Conservation (phyloP, 306 rosid genomes). For the Lupinus albus region DNA sequence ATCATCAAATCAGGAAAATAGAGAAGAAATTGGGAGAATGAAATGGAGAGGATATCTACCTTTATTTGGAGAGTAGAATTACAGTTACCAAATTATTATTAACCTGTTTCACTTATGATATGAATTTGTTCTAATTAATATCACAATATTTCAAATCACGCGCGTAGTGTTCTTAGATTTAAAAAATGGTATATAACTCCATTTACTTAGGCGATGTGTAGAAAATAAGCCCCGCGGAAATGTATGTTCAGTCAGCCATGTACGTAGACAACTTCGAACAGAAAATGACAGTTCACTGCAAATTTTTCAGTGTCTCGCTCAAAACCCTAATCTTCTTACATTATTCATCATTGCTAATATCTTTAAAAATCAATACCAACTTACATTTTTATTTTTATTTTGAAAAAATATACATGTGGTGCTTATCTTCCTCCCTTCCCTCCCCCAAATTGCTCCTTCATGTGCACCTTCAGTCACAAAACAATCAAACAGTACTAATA, state of each 20-base stretch:
- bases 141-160: too few relatives aligned
- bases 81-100: too few relatives aligned
- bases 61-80: too few relatives aligned
- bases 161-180: slow-evolving; percentile 36
- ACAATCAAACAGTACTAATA: slow-evolving; percentile 33
- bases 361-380: slow-evolving; percentile 28
- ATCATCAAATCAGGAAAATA: too few relatives aligned
- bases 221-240: slow-evolving; percentile 78
- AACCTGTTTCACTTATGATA: too few relatives aligned
- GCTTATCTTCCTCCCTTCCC: slow-evolving; percentile 25
- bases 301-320: slow-evolving; percentile 54
- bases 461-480: slow-evolving; percentile 42
- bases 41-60: too few relatives aligned
- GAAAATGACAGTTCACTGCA: slow-evolving; percentile 98
- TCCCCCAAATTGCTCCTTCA: slow-evolving; percentile 35
- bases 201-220: slow-evolving; percentile 30
- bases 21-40: too few relatives aligned
- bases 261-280: slow-evolving; percentile 51
- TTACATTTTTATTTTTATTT: slow-evolving; percentile 27
- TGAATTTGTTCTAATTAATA: too few relatives aligned
- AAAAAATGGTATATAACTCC: slow-evolving; percentile 34
- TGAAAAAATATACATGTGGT: slow-evolving; percentile 37
- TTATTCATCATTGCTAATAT: slow-evolving; percentile 26
- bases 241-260: slow-evolving; percentile 57
- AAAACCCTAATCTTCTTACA: slow-evolving; percentile 52